phyloP scores from a whole-genome alignment of 441 rosid genomes.

The Corymbia calophylla region DNA sequence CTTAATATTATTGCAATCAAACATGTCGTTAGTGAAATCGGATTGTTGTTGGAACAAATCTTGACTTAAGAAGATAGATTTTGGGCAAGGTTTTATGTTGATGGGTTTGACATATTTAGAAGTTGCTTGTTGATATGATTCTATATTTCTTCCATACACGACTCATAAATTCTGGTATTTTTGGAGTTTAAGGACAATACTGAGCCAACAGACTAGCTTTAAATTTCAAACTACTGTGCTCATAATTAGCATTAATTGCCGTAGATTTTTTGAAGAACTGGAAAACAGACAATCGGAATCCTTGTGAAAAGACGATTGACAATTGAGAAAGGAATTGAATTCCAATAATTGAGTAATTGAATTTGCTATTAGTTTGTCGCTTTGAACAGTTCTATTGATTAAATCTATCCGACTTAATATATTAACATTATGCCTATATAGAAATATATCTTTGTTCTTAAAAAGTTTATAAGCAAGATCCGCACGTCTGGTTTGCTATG shows the following conservation, averaged over 20 bases:
- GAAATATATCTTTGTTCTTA: not conserved
- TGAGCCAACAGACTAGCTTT: not conserved
- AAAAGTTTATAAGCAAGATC: not conserved
- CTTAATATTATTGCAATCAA: no score
- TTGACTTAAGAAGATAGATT: no score
- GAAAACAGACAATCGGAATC: not conserved
- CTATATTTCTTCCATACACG: not conserved
- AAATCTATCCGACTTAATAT: not conserved
- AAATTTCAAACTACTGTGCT: not conserved
- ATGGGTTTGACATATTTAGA: no score
- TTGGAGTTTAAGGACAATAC: not conserved
- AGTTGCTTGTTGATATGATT: no score
- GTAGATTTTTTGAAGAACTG: not conserved
- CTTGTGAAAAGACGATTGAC: not conserved
- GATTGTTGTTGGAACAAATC: no score
- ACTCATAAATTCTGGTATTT: not conserved
- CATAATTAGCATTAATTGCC: not conserved
- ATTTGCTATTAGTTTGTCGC: not conserved
- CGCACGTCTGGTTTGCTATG: not conserved
- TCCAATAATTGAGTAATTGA: not conserved
- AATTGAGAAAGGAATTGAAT: not conserved
- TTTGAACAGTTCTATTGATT: not conserved
- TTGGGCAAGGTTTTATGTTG: no score
- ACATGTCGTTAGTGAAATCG: no score
- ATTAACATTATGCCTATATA: no score